Evolutionary conservation across 805 yeast genomes (phyloP), one percentile per base, ranked within the genome.

Genomic region (Wickerhamiella sergipiensis): DNA sequence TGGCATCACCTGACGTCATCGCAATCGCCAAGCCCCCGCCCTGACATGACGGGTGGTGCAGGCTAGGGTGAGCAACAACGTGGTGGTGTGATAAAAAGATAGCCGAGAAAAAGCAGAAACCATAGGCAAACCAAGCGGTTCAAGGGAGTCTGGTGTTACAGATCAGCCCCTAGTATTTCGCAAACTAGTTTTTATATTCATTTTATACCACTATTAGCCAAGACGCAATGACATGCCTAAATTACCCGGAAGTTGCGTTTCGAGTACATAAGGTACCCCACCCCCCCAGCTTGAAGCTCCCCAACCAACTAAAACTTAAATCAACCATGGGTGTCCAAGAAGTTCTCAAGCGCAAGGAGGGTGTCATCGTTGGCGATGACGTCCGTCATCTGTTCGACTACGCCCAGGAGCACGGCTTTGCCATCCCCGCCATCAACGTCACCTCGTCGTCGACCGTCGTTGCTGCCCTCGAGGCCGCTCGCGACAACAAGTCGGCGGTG

Each of bases 311-410:
- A 29, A 29, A 29, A 29, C 15, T 29, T 29, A n/a, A 17, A 36
- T 17, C 40, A 36, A 36, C 15, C 38, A 59, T 59, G 62, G 50
- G 55, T 70, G 78, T 72, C 61, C 73, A 74, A 72, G 88, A 82
- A 65, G 87, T 87, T 71, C 77, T 89, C 65, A 73, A 76, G 63
- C 83, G 94, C 78, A 89, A 92, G 74, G 67, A 92, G 69, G 98
- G 98, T 80, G 98, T 92, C 74, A 88, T 92, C 72, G 92, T 85
- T 75, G 98, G 98, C 68, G 97, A 90, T 66, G 98, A 92, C 69
- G 98, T 92, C 60, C 79, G 78, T 49, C 63, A 62, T 50, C 66
- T 71, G 51, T 92, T 89, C 75, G 82, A 83, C 72, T 87, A 89
- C 73, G 96, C 96, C 57, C 96, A 85, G 74, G 80, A 79, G 64